A percentile compares a stretch with the other conserved stretches of the same genome.
Evolutionary conservation across 371 early-diverging fungal species (phyloP).

Genomic region (Paraphysoderma sedebokerense): DNA sequence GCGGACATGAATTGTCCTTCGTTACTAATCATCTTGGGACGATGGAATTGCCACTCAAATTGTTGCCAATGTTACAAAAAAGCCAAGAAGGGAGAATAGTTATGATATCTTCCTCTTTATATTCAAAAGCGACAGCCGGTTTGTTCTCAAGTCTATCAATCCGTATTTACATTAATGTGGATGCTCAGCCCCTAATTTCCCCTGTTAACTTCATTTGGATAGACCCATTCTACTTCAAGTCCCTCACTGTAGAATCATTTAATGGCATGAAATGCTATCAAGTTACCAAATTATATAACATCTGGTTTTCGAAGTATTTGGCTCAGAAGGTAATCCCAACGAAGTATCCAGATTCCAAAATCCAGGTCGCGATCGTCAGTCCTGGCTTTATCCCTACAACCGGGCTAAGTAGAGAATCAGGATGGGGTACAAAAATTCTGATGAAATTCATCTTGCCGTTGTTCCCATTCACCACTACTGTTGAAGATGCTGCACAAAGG

Average conservation of each 20-base stretch:
- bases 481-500: background rate
- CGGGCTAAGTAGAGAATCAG: background rate
- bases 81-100: background rate
- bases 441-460: background rate
- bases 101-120: background rate
- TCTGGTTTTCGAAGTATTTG: background rate
- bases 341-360: background rate
- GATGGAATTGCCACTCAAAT: background rate
- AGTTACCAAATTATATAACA: background rate
- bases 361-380: background rate
- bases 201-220: too few species aligned
- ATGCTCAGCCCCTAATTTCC: too few species aligned
- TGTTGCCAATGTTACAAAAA: background rate
- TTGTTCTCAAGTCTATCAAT: too few species aligned
- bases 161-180: too few species aligned
- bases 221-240: background rate
- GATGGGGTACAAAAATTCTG: background rate
- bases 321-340: background rate
- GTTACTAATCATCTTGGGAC: background rate
- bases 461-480: background rate
- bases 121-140: background rate
- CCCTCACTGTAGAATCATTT: background rate
- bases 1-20: background rate
- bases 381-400: background rate
- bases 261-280: background rate